phyloP scores from a whole-genome alignment of 75 land plant species.

The Pseudotsuga menziesii region DNA sequence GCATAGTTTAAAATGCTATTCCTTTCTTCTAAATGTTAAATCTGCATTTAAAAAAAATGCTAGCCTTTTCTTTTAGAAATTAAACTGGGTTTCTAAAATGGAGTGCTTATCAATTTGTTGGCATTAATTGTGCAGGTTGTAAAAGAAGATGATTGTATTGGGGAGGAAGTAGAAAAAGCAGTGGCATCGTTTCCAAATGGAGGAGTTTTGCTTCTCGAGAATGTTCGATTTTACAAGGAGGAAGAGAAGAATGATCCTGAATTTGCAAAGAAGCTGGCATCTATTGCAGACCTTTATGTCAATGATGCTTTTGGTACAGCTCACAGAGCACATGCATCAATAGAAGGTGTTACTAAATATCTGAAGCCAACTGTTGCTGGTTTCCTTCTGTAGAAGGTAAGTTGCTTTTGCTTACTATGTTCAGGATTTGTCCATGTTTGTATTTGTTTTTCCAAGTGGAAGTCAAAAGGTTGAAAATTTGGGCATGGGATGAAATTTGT shows the following conservation, averaged over 20 bases:
- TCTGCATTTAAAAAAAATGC: conserved; percentile 1
- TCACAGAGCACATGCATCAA: conserved; percentile 90
- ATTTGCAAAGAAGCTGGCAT: conserved; percentile 80
- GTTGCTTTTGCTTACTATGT: neutral
- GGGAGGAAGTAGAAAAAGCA: conserved; percentile 64
- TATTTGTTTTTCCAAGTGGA: neutral
- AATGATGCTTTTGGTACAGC: conserved; percentile 97
- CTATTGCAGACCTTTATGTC: conserved; percentile 85
- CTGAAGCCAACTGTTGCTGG: conserved; percentile 82
- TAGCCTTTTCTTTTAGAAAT: neutral
- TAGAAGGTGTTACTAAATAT: conserved; percentile 83
- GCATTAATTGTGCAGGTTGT: conserved; percentile 40
- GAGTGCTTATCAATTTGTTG: neutral
- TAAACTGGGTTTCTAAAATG: neutral
- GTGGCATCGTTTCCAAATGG: conserved; percentile 69
- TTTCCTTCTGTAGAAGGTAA: conserved; percentile 90
- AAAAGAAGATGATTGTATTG: conserved; percentile 80
- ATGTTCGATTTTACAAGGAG: conserved; percentile 90
- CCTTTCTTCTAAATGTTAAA: neutral
- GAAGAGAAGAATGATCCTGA: conserved; percentile 96
- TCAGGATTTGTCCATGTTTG: neutral
- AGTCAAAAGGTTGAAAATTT: neutral
- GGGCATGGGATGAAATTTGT: neutral
- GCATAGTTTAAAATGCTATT: conserved; percentile 11
- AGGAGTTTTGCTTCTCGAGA: conserved; percentile 84